These are phyloP conservation scores for Carex kokanica DNA, from an alignment of 176 grass and related monocot species.

Conservation along the genomic window DNA sequence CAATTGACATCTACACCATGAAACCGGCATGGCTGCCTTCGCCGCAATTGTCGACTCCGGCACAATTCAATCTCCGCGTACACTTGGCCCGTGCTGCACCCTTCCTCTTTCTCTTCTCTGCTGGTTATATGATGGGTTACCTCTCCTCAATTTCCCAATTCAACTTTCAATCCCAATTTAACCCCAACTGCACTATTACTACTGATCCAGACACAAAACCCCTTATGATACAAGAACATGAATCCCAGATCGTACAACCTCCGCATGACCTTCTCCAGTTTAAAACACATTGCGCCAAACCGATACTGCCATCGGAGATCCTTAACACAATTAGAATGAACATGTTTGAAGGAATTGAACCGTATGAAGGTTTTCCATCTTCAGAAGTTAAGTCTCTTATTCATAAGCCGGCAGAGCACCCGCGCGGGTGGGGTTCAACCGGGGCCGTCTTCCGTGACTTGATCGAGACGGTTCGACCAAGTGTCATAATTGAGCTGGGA, in stretches of 20 bases:
- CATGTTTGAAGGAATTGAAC: constrained; percentile 69
- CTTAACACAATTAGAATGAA: constrained; percentile 46
- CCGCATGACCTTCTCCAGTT: constrained; percentile 81
- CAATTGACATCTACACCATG: neutral
- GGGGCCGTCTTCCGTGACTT: constrained; percentile 75
- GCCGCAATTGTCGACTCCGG: neutral
- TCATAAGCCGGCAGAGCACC: constrained; percentile 37
- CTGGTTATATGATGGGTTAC: constrained; percentile 68
- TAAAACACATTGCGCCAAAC: constrained; percentile 41
- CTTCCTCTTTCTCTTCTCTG: constrained; percentile 59
- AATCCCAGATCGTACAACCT: neutral
- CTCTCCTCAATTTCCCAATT: constrained; percentile 42
- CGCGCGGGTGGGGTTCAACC: constrained; percentile 88
- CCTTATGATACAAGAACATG: neutral
- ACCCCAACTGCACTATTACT: constrained; percentile 19
- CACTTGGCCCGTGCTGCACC: constrained; percentile 35
- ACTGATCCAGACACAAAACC: constrained; percentile 27
- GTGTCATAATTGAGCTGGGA: constrained; percentile 82
- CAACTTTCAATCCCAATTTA: constrained; percentile 24
- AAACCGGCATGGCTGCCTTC: constrained; percentile 20
- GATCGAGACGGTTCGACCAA: constrained; percentile 54
- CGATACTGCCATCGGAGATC: constrained; percentile 41
- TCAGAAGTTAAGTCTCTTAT: constrained; percentile 44
- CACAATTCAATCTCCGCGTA: constrained; percentile 27
- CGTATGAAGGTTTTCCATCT: constrained; percentile 64